These are phyloP conservation scores for Rhodosporidiobolus odoratus DNA, from an alignment of 768 basidiomycete species.

Conservation along the genomic window DNA sequence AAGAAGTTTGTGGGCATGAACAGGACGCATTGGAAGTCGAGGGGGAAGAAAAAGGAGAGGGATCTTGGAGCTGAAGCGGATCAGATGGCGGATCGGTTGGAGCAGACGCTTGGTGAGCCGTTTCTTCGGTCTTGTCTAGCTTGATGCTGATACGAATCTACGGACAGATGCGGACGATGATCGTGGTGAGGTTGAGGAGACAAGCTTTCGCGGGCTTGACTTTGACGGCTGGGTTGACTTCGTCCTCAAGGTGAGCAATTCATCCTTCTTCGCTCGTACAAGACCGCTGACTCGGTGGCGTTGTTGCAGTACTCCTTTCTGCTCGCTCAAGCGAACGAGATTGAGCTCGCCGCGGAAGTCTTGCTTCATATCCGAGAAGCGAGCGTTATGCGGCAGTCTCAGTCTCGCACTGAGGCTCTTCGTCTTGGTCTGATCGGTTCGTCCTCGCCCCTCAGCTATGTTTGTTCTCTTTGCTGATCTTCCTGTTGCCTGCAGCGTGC, in stretches of 20 bases:
- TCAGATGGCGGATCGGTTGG: constrained; percentile 46
- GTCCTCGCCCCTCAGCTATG: constrained; percentile 37
- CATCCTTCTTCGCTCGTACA: constrained; percentile 8
- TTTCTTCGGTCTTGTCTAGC: background rate
- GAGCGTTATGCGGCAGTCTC: constrained; percentile 56
- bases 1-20: constrained; percentile 38
- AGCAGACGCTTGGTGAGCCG: constrained; percentile 44
- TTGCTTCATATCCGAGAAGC: constrained; percentile 69
- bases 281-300: constrained; percentile 21
- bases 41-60: constrained; percentile 24
- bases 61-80: constrained; percentile 45
- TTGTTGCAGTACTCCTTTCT: constrained; percentile 65
- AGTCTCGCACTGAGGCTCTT: constrained; percentile 62
- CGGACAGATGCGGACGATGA: constrained; percentile 23
- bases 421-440: constrained; percentile 70
- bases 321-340: constrained; percentile 60
- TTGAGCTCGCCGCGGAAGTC: constrained; percentile 65
- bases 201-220: constrained; percentile 70
- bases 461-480: too few relatives aligned
- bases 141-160: background rate
- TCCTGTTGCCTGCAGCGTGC: constrained; percentile 56
- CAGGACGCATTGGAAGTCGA: constrained; percentile 9
- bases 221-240: constrained; percentile 81
- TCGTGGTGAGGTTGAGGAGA: constrained; percentile 59
- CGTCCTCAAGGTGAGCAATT: constrained; percentile 68